These are phyloP conservation scores for Pseudogymnoascus sp. DNA, from an alignment of 2,329 filamentous ascomycete species.

Conservation along the genomic window DNA sequence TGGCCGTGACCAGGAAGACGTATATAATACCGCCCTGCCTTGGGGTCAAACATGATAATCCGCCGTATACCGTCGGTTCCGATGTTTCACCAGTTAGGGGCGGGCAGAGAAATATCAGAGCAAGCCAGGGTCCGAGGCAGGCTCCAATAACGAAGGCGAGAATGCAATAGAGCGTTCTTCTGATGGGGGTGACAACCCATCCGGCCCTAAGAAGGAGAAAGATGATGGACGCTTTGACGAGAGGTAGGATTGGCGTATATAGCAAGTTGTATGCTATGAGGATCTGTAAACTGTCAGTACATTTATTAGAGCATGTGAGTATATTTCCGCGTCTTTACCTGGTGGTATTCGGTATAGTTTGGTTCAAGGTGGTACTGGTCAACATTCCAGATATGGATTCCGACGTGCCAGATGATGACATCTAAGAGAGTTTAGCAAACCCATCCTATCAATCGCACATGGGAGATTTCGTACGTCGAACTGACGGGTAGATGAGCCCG, in stretches of 20 bases:
- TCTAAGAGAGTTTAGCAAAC: background rate
- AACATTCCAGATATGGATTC: conserved; percentile 2
- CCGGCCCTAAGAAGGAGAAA: background rate
- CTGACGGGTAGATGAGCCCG: background rate
- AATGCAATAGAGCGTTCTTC: background rate
- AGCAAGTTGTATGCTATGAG: conserved; percentile 2
- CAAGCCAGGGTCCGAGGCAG: background rate
- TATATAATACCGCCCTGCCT: background rate
- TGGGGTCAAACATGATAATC: background rate
- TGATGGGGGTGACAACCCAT: background rate
- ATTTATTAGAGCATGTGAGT: background rate
- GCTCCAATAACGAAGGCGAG: conserved; percentile 1
- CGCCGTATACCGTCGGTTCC: background rate
- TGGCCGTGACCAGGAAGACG: conserved; percentile 5
- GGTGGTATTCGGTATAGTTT: background rate
- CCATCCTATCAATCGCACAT: background rate
- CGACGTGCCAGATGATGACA: conserved; percentile 2
- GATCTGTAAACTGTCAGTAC: background rate
- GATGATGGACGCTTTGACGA: background rate
- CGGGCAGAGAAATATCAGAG: background rate
- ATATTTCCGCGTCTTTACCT: background rate
- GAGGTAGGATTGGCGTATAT: conserved; percentile 2
- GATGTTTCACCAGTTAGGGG: background rate
- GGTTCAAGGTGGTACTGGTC: background rate
- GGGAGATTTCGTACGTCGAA: background rate